A percentile compares a stretch with the other conserved stretches of the same genome.
Conservation (phyloP, 1,284 basidiomycete species). For the Fomitopsis palustris region DNA sequence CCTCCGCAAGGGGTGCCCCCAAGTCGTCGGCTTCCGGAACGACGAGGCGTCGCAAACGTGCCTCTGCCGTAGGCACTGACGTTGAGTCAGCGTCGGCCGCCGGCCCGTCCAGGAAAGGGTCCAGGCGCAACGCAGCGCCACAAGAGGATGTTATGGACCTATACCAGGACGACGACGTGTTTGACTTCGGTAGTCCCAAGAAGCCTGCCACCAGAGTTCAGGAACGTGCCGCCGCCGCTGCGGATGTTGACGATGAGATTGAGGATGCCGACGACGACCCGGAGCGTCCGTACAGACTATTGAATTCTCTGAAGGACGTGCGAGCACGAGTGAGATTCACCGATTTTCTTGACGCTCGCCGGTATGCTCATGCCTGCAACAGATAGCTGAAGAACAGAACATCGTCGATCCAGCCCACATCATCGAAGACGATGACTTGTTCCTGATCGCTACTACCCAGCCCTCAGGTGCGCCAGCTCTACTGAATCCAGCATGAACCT, state of each 20-base stretch:
- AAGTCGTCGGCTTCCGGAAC: not conserved
- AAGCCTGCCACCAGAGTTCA: constrained; percentile 2
- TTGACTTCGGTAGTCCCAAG: constrained; percentile 10
- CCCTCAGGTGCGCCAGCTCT: constrained; percentile 13
- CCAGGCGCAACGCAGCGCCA: not conserved
- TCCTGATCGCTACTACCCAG: constrained; percentile 11
- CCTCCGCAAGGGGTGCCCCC: not conserved
- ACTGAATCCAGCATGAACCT: not conserved
- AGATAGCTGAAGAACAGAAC: not conserved
- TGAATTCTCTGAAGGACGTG: not conserved
- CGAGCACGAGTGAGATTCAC: not conserved
- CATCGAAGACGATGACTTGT: constrained; percentile 13
- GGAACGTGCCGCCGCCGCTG: not conserved
- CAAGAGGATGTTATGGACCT: not conserved
- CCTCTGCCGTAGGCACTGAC: not conserved
- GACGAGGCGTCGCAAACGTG: not conserved
- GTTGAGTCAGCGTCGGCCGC: not conserved
- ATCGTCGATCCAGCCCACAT: constrained; percentile 3
- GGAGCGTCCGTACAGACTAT: not conserved
- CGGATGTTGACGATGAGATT: not conserved
- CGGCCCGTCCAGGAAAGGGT: not conserved
- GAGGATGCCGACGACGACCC: not conserved
- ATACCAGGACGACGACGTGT: constrained; percentile 7
- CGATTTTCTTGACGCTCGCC: not conserved
- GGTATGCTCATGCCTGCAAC: not conserved